Evolutionary conservation across 495 filamentous ascomycete species (phyloP).

Genomic region (Daldinia decipiens): DNA sequence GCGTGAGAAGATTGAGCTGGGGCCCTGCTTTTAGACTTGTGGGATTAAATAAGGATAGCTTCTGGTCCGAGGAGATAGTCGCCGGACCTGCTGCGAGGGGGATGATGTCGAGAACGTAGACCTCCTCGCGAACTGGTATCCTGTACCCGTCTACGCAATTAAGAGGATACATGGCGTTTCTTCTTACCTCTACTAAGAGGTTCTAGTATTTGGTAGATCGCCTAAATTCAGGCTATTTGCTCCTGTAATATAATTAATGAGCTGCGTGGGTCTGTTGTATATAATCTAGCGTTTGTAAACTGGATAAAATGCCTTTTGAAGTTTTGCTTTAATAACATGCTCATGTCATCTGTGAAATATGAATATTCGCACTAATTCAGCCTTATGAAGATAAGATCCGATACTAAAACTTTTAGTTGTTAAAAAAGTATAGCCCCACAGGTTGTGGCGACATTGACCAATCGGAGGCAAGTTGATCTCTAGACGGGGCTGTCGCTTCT

Average conservation of each 20-base stretch:
- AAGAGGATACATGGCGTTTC: slow-evolving; percentile 58
- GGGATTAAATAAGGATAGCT: slow-evolving; percentile 65
- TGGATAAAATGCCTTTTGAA: neutral
- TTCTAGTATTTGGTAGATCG: neutral
- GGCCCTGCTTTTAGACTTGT: slow-evolving; percentile 55
- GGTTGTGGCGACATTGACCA: slow-evolving; percentile 17
- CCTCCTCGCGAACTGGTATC: slow-evolving; percentile 53
- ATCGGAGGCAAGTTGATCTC: slow-evolving; percentile 9
- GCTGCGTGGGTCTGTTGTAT: neutral
- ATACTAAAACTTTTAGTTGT: slow-evolving; percentile 7
- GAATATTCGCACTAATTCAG: slow-evolving; percentile 1
- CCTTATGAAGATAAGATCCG: slow-evolving; percentile 13
- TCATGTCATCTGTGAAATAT: neutral
- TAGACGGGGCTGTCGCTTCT: slow-evolving; percentile 37
- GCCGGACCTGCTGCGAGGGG: slow-evolving; percentile 57
- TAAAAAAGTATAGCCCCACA: slow-evolving; percentile 7
- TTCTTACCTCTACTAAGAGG: neutral
- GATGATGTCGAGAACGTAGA: slow-evolving; percentile 64
- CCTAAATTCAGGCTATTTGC: neutral
- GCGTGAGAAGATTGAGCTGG: slow-evolving; percentile 52
- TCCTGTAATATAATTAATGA: neutral
- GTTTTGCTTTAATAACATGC: neutral
- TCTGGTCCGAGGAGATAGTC: slow-evolving; percentile 64
- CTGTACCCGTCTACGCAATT: slow-evolving; percentile 54
- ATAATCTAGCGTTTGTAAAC: neutral